phyloP scores from a whole-genome alignment of 768 basidiomycete species.

The Dioszegia hungarica region DNA sequence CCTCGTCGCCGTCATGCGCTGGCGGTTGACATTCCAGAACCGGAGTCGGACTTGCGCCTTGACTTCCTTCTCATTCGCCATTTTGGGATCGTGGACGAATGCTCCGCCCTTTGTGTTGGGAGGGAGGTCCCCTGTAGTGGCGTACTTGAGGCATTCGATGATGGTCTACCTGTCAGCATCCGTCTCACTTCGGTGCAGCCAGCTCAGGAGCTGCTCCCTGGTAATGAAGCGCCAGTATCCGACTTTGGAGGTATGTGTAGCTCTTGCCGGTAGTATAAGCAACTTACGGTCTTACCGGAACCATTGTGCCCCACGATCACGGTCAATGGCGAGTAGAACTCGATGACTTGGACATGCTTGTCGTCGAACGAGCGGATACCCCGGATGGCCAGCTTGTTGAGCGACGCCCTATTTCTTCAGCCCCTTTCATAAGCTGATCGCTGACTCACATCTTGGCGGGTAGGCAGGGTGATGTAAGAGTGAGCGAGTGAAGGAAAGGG shows the following conservation, averaged over 20 bases:
- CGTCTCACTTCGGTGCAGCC: too few relatives aligned
- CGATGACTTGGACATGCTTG: slow-evolving; percentile 85
- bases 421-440: background rate
- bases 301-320: slow-evolving; percentile 99
- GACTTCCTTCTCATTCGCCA: slow-evolving; percentile 98
- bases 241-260: too few relatives aligned
- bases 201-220: background rate
- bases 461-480: background rate
- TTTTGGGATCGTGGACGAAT: slow-evolving; percentile 97
- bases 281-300: slow-evolving; percentile 76
- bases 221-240: too few relatives aligned
- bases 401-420: slow-evolving; percentile 56
- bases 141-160: slow-evolving; percentile 99
- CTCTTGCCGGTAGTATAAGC: background rate
- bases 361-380: slow-evolving; percentile 94
- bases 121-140: slow-evolving; percentile 95
- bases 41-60: slow-evolving; percentile 96
- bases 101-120: slow-evolving; percentile 98
- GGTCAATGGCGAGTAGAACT: slow-evolving; percentile 95
- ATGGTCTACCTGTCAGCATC: too few relatives aligned
- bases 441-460: background rate
- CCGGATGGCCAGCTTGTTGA: slow-evolving; percentile 90
- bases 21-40: slow-evolving; percentile 83
- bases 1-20: slow-evolving; percentile 80
- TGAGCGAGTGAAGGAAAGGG: background rate